phyloP scores from a whole-genome alignment of 495 filamentous ascomycete species.

The Cercophora samala region DNA sequence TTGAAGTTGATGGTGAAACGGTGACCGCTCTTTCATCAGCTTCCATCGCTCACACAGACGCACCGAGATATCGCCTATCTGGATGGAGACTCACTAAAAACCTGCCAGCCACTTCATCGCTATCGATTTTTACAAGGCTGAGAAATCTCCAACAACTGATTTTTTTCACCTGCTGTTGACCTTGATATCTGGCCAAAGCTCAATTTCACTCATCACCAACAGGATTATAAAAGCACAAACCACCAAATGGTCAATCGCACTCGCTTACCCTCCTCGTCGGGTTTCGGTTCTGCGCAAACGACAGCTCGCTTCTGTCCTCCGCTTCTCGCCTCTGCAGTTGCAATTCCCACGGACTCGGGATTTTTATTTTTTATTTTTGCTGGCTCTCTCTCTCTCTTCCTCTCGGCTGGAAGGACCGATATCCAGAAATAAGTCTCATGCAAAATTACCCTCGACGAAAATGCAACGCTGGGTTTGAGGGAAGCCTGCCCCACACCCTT shows the following conservation, averaged over 20 bases:
- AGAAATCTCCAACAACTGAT: background rate
- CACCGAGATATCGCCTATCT: background rate
- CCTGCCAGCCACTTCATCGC: background rate
- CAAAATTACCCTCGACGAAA: background rate
- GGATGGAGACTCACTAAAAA: background rate
- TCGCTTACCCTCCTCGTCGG: background rate
- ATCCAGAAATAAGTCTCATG: background rate
- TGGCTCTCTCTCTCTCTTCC: background rate
- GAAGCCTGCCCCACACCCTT: background rate
- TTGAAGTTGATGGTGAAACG: background rate
- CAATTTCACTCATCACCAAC: background rate
- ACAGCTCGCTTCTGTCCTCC: background rate
- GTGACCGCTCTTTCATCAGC: background rate
- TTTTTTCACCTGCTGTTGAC: background rate
- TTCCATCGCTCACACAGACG: background rate
- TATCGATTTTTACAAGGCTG: background rate
- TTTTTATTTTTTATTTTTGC: background rate
- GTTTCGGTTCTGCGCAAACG: background rate
- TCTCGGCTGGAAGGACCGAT: constrained; percentile 22
- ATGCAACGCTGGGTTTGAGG: background rate
- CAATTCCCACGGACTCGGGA: background rate
- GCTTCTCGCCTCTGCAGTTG: no score
- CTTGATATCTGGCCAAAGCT: background rate
- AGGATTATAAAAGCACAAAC: background rate
- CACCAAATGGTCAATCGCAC: background rate